phyloP scores from a whole-genome alignment of 345 rosid species.

The Arabidopsis arenosa region DNA sequence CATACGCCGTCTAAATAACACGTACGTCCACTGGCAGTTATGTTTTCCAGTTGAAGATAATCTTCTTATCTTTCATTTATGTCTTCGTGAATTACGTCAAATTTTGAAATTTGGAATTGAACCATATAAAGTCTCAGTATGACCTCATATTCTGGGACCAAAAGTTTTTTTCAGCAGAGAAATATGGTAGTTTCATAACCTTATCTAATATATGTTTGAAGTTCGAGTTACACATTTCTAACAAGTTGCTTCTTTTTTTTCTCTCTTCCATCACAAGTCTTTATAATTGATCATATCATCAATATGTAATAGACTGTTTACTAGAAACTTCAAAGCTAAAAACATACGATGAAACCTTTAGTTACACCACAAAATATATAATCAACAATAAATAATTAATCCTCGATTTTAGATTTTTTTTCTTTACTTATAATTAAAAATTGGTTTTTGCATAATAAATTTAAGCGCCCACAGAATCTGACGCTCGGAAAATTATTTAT shows the following conservation, averaged over 20 bases:
- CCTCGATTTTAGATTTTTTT: neutral
- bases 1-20: neutral
- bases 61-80: neutral
- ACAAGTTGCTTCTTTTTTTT: neutral
- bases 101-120: constrained; percentile 6
- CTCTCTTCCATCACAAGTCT: neutral
- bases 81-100: constrained; percentile 19
- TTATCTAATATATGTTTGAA: constrained; percentile 19
- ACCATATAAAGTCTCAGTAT: constrained; percentile 18
- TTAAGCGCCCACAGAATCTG: constrained; percentile 27
- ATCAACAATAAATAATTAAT: neutral
- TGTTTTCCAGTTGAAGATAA: constrained; percentile 16
- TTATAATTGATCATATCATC: neutral
- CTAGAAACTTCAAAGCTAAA: neutral
- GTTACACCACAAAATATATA: neutral
- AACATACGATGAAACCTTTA: neutral
- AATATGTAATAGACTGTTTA: neutral
- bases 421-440: too few species aligned
- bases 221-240: neutral
- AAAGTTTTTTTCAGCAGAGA: neutral
- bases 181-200: constrained; percentile 7
- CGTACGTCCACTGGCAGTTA: constrained; percentile 8
- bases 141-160: constrained; percentile 18
- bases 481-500: constrained; percentile 3
- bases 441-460: neutral